These are phyloP conservation scores for Rosellinia necatrix DNA, from an alignment of 2,329 filamentous ascomycete genomes.

Conservation along the genomic window DNA sequence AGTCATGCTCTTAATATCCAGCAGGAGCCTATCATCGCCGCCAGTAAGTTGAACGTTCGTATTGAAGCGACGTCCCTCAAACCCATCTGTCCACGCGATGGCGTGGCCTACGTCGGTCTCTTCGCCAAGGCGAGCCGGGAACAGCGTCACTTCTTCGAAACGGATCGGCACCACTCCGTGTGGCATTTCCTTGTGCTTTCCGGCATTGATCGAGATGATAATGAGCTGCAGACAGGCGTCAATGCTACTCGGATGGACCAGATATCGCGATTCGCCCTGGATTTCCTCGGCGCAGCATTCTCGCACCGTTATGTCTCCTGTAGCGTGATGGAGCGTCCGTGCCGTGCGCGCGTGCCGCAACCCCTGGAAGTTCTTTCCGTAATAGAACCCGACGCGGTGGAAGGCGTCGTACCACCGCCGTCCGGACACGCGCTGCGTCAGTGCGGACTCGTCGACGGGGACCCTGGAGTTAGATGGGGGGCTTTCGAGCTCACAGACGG, in stretches of 20 bases:
- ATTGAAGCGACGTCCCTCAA: constrained; percentile 26
- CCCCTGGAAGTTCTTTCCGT: constrained; percentile 44
- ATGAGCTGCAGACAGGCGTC: constrained; percentile 45
- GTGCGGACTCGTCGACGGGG: constrained; percentile 15
- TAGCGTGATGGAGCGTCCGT: constrained; percentile 30
- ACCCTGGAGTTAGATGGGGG: neutral
- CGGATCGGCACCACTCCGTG: constrained; percentile 39
- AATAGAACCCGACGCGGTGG: constrained; percentile 44
- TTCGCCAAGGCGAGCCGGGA: neutral
- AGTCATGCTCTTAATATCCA: constrained; percentile 22
- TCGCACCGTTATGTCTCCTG: constrained; percentile 14
- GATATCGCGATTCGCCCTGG: constrained; percentile 44
- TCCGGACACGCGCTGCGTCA: constrained; percentile 35
- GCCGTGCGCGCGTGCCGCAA: constrained; percentile 36
- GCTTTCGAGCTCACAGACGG: neutral
- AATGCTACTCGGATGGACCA: constrained; percentile 47
- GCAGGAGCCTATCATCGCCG: constrained; percentile 3
- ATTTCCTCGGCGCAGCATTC: constrained; percentile 18
- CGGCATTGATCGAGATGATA: constrained; percentile 40
- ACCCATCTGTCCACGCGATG: constrained; percentile 28
- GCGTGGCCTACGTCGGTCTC: constrained; percentile 20
- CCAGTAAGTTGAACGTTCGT: constrained; percentile 19
- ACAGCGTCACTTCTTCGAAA: constrained; percentile 20
- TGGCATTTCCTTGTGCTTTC: constrained; percentile 36
- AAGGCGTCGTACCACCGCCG: constrained; percentile 43